These are phyloP conservation scores for Amanita rimosa DNA, from an alignment of 768 basidiomycete genomes.

Conservation along the genomic window DNA sequence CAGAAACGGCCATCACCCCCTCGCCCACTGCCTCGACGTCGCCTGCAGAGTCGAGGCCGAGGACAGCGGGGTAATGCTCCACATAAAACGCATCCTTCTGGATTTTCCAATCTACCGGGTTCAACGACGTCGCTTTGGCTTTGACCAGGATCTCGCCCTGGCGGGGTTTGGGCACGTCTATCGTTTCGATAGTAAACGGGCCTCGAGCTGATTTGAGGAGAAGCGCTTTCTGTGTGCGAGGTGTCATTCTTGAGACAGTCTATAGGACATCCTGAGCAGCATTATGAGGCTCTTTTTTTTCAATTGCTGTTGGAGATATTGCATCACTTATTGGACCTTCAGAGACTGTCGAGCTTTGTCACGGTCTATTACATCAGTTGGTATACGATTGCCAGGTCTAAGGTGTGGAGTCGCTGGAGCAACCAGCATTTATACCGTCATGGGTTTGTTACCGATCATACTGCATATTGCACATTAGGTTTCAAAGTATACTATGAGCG, in stretches of 20 bases:
- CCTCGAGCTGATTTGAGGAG: conserved; percentile 13
- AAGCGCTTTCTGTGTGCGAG: conserved; percentile 16
- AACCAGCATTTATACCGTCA: too few relatives aligned
- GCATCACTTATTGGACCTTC: background rate
- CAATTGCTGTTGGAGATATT: too few relatives aligned
- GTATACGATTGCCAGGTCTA: too few relatives aligned
- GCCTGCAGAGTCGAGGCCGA: conserved; percentile 29
- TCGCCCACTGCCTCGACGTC: conserved; percentile 26
- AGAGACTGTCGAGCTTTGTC: too few relatives aligned
- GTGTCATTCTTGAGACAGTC: background rate
- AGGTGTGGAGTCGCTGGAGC: too few relatives aligned
- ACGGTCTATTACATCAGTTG: too few relatives aligned
- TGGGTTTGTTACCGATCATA: too few relatives aligned
- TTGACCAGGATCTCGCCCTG: conserved; percentile 31
- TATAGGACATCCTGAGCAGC: too few relatives aligned
- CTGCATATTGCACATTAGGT: too few relatives aligned
- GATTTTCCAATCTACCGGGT: conserved; percentile 34
- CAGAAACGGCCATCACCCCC: conserved; percentile 19
- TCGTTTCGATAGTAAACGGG: conserved; percentile 12
- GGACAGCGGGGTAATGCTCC: conserved; percentile 24
- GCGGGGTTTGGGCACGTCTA: conserved; percentile 17
- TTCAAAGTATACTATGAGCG: too few relatives aligned
- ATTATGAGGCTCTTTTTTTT: too few relatives aligned
- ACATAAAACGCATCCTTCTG: conserved; percentile 18
- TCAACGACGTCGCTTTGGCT: conserved; percentile 26